phyloP scores from a whole-genome alignment of 805 yeast species.

The Candida rishiriensis region DNA sequence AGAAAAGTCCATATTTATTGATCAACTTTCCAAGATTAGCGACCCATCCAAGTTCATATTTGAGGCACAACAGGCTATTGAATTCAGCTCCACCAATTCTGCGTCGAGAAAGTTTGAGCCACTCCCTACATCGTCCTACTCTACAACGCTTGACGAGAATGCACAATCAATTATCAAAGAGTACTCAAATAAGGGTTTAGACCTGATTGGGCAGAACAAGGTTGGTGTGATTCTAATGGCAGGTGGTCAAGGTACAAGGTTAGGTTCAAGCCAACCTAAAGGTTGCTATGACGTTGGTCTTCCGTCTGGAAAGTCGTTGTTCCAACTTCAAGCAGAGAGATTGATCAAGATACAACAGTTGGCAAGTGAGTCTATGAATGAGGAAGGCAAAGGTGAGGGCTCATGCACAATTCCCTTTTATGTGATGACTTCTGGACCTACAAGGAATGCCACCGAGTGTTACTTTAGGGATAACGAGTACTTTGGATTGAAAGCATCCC shows the following conservation, averaged over 20 bases:
- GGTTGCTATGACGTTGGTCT: constrained; percentile 89
- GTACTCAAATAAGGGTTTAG: constrained; percentile 48
- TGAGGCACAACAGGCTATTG: constrained; percentile 44
- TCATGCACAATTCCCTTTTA: constrained; percentile 63
- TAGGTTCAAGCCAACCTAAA: constrained; percentile 87
- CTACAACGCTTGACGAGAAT: constrained; percentile 36
- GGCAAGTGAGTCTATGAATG: constrained; percentile 31
- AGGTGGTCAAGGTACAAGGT: constrained; percentile 97
- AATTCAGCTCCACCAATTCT: constrained; percentile 26
- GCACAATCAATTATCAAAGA: constrained; percentile 25
- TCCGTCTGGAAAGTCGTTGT: constrained; percentile 79
- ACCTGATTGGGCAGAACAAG: constrained; percentile 62
- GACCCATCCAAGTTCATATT: constrained; percentile 38
- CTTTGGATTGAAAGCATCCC: constrained; percentile 63
- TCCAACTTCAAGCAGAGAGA: constrained; percentile 91
- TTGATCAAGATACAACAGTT: constrained; percentile 58
- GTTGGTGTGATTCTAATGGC: constrained; percentile 94
- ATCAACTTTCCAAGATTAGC: constrained; percentile 37
- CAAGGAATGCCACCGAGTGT: constrained; percentile 66
- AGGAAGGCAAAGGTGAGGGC: constrained; percentile 18
- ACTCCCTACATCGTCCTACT: constrained; percentile 52
- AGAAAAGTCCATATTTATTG: constrained; percentile 34
- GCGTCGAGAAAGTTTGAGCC: constrained; percentile 34
- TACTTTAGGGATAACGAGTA: constrained; percentile 58
- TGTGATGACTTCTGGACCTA: constrained; percentile 92